These are phyloP conservation scores for Kodamaea fungicola DNA, from an alignment of 1,139 yeast species.

Conservation along the genomic window DNA sequence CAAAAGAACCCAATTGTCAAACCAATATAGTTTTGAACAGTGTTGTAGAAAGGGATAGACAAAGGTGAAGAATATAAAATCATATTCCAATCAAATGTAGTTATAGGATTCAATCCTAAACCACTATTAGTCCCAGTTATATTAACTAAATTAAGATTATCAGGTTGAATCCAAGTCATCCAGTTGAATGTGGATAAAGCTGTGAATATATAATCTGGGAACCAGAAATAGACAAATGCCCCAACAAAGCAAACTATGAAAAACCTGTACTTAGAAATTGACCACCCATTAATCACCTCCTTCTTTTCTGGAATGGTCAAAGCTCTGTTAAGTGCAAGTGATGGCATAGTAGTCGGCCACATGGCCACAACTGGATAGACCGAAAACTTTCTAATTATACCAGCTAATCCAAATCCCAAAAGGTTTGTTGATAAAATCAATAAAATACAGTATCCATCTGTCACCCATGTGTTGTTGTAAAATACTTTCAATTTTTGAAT, in stretches of 20 bases:
- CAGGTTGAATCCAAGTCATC: constrained; percentile 19
- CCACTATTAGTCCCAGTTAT: constrained; percentile 14
- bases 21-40: constrained; percentile 10
- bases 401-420: constrained; percentile 21
- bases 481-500: constrained; percentile 13
- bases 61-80: constrained; percentile 4
- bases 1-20: constrained; percentile 9
- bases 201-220: constrained; percentile 15
- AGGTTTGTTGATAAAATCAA: constrained; percentile 14
- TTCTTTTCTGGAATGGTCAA: constrained; percentile 13
- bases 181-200: constrained; percentile 17
- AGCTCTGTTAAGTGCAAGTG: constrained; percentile 16
- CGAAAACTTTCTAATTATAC: constrained; percentile 15
- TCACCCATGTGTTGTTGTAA: constrained; percentile 15
- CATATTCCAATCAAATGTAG: constrained; percentile 17
- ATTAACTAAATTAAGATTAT: constrained; percentile 13
- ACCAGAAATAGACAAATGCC: constrained; percentile 16
- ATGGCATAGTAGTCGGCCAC: constrained; percentile 17
- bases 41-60: constrained; percentile 11
- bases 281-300: constrained; percentile 16
- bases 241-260: constrained; percentile 10
- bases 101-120: constrained; percentile 15
- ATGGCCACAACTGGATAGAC: constrained; percentile 13
- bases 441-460: constrained; percentile 14
- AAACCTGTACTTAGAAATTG: constrained; percentile 14